These are phyloP conservation scores for Sphaerulina vaccinii DNA, from an alignment of 2,329 filamentous ascomycete genomes.

Conservation along the genomic window DNA sequence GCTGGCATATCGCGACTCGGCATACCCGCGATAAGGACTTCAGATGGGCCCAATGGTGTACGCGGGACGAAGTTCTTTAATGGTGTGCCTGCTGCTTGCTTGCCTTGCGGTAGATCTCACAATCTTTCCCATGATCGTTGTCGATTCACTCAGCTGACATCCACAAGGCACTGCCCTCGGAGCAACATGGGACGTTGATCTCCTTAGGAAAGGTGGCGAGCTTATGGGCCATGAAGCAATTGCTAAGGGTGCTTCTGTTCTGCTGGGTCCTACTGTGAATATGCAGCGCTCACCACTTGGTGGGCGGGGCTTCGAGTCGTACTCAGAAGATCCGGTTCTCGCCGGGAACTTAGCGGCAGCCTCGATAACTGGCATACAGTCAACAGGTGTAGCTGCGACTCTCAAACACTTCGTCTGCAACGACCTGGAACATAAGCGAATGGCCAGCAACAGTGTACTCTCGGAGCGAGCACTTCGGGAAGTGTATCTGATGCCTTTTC, in stretches of 20 bases:
- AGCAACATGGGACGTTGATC: conserved; percentile 72
- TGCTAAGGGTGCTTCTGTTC: conserved; percentile 70
- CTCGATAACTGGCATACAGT: conserved; percentile 64
- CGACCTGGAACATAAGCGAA: conserved; percentile 67
- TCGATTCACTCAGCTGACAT: neutral
- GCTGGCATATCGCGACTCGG: conserved; percentile 59
- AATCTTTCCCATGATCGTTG: neutral
- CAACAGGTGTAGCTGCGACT: conserved; percentile 70
- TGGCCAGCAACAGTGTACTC: conserved; percentile 64
- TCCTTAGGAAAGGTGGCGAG: conserved; percentile 67
- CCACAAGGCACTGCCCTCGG: conserved; percentile 63
- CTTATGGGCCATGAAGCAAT: conserved; percentile 70
- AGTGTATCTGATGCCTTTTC: conserved; percentile 71
- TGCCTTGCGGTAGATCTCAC: conserved; percentile 62
- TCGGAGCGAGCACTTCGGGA: conserved; percentile 66
- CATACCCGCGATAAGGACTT: conserved; percentile 63
- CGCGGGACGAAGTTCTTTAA: conserved; percentile 68
- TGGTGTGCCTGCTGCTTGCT: conserved; percentile 64
- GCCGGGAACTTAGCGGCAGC: conserved; percentile 69
- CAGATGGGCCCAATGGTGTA: conserved; percentile 69
- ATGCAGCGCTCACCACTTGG: conserved; percentile 79
- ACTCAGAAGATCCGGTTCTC: conserved; percentile 77
- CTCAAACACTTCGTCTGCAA: conserved; percentile 79
- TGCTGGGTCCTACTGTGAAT: conserved; percentile 76
- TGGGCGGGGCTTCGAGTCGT: conserved; percentile 84